A percentile compares a stretch with the other conserved stretches of the same genome.
phyloP scores from a whole-genome alignment of 1,139 yeast genomes.

The Candida albicans region DNA sequence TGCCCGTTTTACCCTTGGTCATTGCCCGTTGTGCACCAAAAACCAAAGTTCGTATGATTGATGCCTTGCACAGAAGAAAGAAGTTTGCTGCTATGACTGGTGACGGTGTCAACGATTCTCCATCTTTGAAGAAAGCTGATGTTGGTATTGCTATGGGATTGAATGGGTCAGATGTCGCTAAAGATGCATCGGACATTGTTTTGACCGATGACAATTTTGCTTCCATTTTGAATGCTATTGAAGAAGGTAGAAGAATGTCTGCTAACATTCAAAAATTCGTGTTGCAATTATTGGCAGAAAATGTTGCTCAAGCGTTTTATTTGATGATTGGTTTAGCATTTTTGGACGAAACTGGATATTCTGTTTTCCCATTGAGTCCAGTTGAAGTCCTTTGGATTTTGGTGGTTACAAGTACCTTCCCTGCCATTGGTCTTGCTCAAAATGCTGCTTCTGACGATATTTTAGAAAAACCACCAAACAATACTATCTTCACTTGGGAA shows the following conservation, averaged over 20 bases:
- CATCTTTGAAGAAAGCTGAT: slow-evolving; percentile 76
- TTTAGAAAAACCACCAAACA: slow-evolving; percentile 65
- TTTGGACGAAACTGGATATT: slow-evolving; percentile 54
- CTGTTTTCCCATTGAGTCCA: slow-evolving; percentile 78
- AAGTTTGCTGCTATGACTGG: slow-evolving; percentile 86
- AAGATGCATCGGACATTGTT: slow-evolving; percentile 59
- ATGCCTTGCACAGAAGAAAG: slow-evolving; percentile 71
- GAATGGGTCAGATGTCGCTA: slow-evolving; percentile 57
- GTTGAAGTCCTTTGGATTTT: slow-evolving; percentile 81
- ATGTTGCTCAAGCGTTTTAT: slow-evolving; percentile 75
- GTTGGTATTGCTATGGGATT: slow-evolving; percentile 63
- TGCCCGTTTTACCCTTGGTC: slow-evolving; percentile 75
- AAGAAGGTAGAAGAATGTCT: slow-evolving; percentile 82
- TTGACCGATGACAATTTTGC: slow-evolving; percentile 52
- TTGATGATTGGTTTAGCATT: slow-evolving; percentile 73
- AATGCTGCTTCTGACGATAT: slow-evolving; percentile 68
- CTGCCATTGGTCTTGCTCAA: slow-evolving; percentile 82
- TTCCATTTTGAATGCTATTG: slow-evolving; percentile 55
- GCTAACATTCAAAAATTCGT: slow-evolving; percentile 80
- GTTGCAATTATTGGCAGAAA: slow-evolving; percentile 72
- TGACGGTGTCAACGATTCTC: slow-evolving; percentile 86
- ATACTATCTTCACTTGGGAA: slow-evolving; percentile 67
- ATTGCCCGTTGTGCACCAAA: slow-evolving; percentile 87
- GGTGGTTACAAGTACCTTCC: slow-evolving; percentile 78
- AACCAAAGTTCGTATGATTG: slow-evolving; percentile 82